phyloP scores from a whole-genome alignment of 768 basidiomycete species.

The Mycena galericulata region DNA sequence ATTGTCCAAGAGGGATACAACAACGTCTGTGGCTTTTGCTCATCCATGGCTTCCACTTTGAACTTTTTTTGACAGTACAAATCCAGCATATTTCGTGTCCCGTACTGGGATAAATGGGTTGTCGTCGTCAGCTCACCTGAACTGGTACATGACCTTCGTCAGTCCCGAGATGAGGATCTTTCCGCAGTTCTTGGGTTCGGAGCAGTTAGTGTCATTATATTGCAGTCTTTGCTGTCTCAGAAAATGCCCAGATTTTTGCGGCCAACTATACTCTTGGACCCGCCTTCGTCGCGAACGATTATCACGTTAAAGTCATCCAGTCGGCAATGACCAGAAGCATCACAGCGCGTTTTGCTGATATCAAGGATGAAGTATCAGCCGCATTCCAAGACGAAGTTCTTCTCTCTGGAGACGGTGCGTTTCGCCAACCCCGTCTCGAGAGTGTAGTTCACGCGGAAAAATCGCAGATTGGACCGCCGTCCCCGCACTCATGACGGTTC shows the following conservation, averaged over 20 bases:
- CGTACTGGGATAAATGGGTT: constrained; percentile 53
- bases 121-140: constrained; percentile 56
- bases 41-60: too few species aligned
- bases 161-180: constrained; percentile 46
- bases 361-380: constrained; percentile 34
- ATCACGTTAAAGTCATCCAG: constrained; percentile 34
- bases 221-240: background rate
- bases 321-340: constrained; percentile 33
- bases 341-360: constrained; percentile 28
- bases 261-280: constrained; percentile 16
- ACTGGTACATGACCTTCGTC: constrained; percentile 62
- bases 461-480: too few species aligned
- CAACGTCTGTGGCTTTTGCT: too few species aligned
- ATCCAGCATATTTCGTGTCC: too few species aligned
- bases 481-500: too few species aligned
- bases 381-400: constrained; percentile 35
- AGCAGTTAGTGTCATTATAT: constrained; percentile 35
- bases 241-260: constrained; percentile 3
- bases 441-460: too few species aligned
- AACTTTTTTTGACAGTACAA: too few species aligned
- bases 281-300: constrained; percentile 12
- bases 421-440: too few species aligned
- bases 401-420: too few species aligned
- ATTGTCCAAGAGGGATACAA: too few species aligned
- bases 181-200: constrained; percentile 36